A percentile compares a stretch with the other conserved stretches of the same genome.
phyloP scores from a whole-genome alignment of 148 eudicot species.

The Pouteria glomerata region DNA sequence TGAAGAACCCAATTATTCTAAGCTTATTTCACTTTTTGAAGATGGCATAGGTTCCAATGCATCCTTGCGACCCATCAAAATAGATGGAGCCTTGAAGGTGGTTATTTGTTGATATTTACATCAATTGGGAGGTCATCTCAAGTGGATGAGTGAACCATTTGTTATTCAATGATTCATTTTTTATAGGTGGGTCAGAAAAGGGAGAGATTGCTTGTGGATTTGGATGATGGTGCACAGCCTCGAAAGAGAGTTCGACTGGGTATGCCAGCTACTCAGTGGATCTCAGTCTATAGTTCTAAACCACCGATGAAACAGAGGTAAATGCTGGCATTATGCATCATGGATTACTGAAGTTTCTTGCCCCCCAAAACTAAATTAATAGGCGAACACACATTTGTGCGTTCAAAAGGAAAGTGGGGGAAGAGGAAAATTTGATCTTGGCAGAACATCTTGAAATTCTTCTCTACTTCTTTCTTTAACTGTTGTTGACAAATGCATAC shows the following conservation, averaged over 20 bases:
- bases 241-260: conserved; percentile 42
- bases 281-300: conserved; percentile 36
- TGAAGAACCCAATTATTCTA: conserved; percentile 49
- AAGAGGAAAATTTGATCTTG: neutral
- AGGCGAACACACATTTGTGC: too few relatives aligned
- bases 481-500: neutral
- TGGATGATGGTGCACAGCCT: conserved; percentile 37
- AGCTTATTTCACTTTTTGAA: conserved; percentile 42
- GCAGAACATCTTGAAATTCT: neutral
- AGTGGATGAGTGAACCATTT: neutral
- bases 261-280: conserved; percentile 48
- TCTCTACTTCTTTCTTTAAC: too few relatives aligned
- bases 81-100: conserved; percentile 50
- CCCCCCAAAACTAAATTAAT: too few relatives aligned
- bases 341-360: neutral
- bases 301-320: conserved; percentile 48
- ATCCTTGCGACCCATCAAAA: conserved; percentile 32
- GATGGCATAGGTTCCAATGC: conserved; percentile 32
- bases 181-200: conserved; percentile 47
- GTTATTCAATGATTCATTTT: neutral
- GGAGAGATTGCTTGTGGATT: conserved; percentile 31
- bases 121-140: neutral
- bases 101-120: neutral
- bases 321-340: neutral
- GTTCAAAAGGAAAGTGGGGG: neutral